These are phyloP conservation scores for Verticillium nonalfalfae DNA, from an alignment of 2,329 filamentous ascomycete genomes.

Conservation along the genomic window DNA sequence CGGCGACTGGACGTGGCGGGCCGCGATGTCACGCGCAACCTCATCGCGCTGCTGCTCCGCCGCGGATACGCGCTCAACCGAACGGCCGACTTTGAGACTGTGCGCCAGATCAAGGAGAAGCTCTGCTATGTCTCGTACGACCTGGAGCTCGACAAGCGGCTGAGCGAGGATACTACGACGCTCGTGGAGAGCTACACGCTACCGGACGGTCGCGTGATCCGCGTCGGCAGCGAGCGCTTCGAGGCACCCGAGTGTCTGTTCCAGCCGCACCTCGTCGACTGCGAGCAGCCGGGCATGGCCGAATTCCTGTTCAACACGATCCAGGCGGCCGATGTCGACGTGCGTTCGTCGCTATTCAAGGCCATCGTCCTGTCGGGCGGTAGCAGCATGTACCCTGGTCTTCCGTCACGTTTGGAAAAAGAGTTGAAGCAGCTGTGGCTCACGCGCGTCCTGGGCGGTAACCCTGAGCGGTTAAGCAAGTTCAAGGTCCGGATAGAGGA, in stretches of 20 bases:
- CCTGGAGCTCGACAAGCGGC: constrained; percentile 87
- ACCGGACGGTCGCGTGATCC: constrained; percentile 91
- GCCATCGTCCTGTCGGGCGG: constrained; percentile 94
- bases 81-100: constrained; percentile 97
- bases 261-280: constrained; percentile 96
- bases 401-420: constrained; percentile 93
- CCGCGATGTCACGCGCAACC: constrained; percentile 94
- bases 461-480: constrained; percentile 92
- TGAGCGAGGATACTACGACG: constrained; percentile 95
- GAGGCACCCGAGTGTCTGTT: constrained; percentile 97
- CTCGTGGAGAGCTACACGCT: constrained; percentile 97
- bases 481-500: constrained; percentile 99
- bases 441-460: constrained; percentile 80
- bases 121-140: constrained; percentile 99
- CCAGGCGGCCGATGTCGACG: constrained; percentile 90
- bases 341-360: constrained; percentile 90
- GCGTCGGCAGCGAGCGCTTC: constrained; percentile 93
- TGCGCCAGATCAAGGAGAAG: constrained; percentile 99
- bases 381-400: constrained; percentile 97
- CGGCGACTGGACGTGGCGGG: constrained; percentile 91
- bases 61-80: constrained; percentile 95
- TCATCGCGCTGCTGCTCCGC: constrained; percentile 89
- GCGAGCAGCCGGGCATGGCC: constrained; percentile 92
- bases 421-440: constrained; percentile 98
- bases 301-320: constrained; percentile 99